Evolutionary conservation across 1,139 yeast genomes (phyloP), one percentile per base, ranked within the genome.

Genomic region (Zygosaccharomyces pseudobailii): DNA sequence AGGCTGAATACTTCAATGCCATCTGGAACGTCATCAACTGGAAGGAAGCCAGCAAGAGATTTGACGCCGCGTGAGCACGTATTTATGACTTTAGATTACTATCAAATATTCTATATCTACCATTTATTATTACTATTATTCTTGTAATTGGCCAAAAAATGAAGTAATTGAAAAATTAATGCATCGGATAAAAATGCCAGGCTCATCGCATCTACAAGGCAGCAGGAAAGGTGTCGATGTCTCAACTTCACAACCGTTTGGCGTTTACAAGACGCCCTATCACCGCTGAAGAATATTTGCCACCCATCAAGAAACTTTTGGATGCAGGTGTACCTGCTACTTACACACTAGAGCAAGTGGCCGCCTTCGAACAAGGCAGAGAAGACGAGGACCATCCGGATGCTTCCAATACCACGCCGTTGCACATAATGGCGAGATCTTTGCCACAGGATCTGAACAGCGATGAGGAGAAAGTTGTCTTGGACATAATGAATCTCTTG

Each of bases 1-100:
- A 90, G 78, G 95, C 72, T 42, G 96, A 90, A 68, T 90, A 90
- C 75, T 90, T 90, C 80, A 84, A 88, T 73, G 95, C 95, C 53
- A 87, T 90, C 70, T 90, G 97, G 97, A 85, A 87, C 66, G 96
- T 90, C 45, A 81, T 90, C 71, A 89, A 88, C 81, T 90, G 97
- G 97, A 79, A 84, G 71, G 96, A 86, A 71, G 97, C 96, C 53
- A 92, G 83, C 66, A 77, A 74, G 70, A 66, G 73, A 61, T 70
- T 59, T 51, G 63, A 63, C n/a, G 47, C 51, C 20, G 49, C 55
- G 36, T 37, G 44, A 34, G 39, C 35, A 19, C 20, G 42, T 21
- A 10, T 30, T n/a, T 22, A 21, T 30, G 21, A 6, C 27, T 6
- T 24, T 24, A 8, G 2, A 24, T 24, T 24, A 24, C 1, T 24